Percentiles rank a stretch among this genome's conserved stretches.
Conservation (phyloP, 371 early-diverging fungal genomes). For the Syncephalis plumigaleata region DNA sequence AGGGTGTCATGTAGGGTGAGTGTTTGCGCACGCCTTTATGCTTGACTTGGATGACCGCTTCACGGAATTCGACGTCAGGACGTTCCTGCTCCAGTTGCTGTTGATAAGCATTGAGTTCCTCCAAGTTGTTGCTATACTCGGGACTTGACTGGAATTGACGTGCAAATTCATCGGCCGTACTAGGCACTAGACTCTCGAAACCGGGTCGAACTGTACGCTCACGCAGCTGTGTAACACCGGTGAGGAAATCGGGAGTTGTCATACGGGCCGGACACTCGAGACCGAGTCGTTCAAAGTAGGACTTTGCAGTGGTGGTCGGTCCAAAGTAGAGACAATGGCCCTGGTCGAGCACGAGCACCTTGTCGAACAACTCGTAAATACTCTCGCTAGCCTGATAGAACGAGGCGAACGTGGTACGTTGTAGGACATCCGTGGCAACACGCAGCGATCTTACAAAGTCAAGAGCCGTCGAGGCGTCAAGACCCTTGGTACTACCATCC, state of each 20-base stretch:
- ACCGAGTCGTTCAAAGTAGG: constrained; percentile 46
- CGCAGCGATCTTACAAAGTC: constrained; percentile 52
- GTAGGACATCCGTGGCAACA: constrained; percentile 37
- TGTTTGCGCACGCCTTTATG: constrained; percentile 27
- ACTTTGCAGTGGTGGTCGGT: constrained; percentile 33
- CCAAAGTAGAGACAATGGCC: constrained; percentile 63
- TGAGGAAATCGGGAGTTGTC: constrained; percentile 46
- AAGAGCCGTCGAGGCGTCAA: constrained; percentile 79
- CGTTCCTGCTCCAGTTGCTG: constrained; percentile 8
- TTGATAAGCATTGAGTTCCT: constrained; percentile 20
- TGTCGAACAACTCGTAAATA: constrained; percentile 61
- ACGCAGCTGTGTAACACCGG: constrained; percentile 40
- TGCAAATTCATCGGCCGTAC: constrained; percentile 23
- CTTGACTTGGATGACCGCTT: constrained; percentile 28
- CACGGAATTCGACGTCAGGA: constrained; percentile 23
- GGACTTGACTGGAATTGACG: constrained; percentile 16
- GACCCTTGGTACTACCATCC: constrained; percentile 78
- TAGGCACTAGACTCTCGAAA: constrained; percentile 24
- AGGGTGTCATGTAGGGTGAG: constrained; percentile 39
- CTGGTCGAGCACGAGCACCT: constrained; percentile 42
- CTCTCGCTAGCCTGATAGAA: constrained; percentile 54
- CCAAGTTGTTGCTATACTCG: constrained; percentile 15
- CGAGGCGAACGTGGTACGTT: constrained; percentile 40
- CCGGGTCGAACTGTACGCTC: constrained; percentile 37
- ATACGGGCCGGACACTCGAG: constrained; percentile 47